Base-by-base conservation (phyloP, 257 asterid species). In the Cordia subcordata region DNA sequence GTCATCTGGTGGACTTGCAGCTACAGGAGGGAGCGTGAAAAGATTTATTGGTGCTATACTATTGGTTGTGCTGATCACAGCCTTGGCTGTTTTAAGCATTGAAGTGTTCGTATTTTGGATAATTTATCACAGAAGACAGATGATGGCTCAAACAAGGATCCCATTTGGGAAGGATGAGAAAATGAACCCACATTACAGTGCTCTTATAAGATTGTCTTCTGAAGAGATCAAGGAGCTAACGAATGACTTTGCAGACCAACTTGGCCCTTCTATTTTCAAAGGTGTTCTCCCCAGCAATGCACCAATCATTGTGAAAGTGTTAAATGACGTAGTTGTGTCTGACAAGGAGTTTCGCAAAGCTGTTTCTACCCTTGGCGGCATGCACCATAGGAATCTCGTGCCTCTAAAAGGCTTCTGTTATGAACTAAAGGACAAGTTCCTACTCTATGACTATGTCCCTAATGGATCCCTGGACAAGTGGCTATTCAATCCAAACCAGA, bases 281-380 rank as follows among this genome's bases (percentile, higher is more conserved):
- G 93, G 88, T 6, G 63, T 47, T 21, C 82, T 84, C 49, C 84
- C 84, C 0, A 84, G 79, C 60, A 77, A 67, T 55, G 68, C 76
- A 0, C 73, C 63, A 13, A 54, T 81, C 9, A 82, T 75, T 1
- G 86, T 85, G 55, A 84, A 79, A 58, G 67, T 81, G 45, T 39
- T 84, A 70, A 70, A 68, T 57, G 82, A 77, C 14, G 76, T 73
- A 45, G 64, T 37, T 13, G 60, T 77, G 13, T 66, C 84, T 8
- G 92, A 84, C 54, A 84, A 77, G 77, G 92, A 84, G 62, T 84
- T 84, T 46, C 84, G 92, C 0, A 75, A 66, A 11, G 75, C 76
- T 3, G 79, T 81, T 49, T 72, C 86, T 50, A 70, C 62, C 9
- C 54, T 84, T 60, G 82, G 88, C 16, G 88, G 86, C 63, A 84